phyloP scores from a whole-genome alignment of 164 flowering plant species.

The Aristolochia californica region DNA sequence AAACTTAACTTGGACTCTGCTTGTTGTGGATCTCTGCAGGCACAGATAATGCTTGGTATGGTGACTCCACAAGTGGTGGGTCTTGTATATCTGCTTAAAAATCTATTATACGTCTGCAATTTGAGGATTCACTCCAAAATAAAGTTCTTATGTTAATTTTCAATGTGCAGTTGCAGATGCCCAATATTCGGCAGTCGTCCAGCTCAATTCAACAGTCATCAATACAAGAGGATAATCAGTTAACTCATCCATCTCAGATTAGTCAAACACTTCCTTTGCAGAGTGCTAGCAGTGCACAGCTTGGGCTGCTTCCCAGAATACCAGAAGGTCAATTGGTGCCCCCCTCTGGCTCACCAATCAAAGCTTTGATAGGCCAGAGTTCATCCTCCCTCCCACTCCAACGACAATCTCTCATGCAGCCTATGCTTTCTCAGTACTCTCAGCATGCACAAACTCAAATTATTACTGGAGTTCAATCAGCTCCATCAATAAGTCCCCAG shows the following conservation, averaged over 20 bases:
- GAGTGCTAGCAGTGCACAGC: conserved; percentile 20
- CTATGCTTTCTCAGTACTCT: conserved; percentile 33
- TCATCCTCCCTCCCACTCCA: conserved; percentile 25
- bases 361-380: conserved; percentile 27
- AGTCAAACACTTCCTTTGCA: conserved; percentile 45
- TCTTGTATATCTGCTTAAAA: conserved; percentile 6
- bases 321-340: conserved; percentile 26
- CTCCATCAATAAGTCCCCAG: conserved; percentile 24
- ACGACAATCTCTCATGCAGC: conserved; percentile 24
- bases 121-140: not conserved
- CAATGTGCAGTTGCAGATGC: conserved; percentile 64
- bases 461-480: conserved; percentile 27
- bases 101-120: not conserved
- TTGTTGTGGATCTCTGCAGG: conserved; percentile 12
- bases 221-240: conserved; percentile 28
- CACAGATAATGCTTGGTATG: conserved; percentile 78
- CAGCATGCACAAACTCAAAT: conserved; percentile 30
- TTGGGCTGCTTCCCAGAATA: conserved; percentile 27
- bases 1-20: not conserved
- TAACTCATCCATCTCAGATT: conserved; percentile 26
- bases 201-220: conserved; percentile 25
- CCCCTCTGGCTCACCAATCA: not conserved
- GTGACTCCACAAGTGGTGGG: conserved; percentile 77
- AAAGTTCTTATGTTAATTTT: conserved; percentile 3
- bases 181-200: conserved; percentile 54